Percentiles rank a stretch among this genome's conserved stretches.
Evolutionary conservation across 2,329 filamentous ascomycete genomes (phyloP).

Genomic region (Ambrosiella cleistominuta): DNA sequence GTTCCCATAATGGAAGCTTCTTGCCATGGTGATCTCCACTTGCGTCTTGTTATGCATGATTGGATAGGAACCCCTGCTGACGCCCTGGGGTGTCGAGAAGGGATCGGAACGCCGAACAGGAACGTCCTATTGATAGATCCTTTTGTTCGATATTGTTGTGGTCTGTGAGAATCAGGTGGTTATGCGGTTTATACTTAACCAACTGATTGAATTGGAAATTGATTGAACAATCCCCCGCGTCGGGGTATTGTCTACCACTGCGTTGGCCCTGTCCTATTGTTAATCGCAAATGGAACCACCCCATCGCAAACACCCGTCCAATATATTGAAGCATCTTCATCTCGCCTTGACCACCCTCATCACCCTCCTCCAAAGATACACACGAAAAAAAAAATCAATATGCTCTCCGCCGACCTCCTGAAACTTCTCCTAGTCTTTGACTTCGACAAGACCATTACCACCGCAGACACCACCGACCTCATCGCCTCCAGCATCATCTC

Average conservation of each 20-base stretch:
- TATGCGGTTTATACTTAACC: not conserved
- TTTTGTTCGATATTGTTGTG: not conserved
- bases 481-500: slow-evolving; percentile 28
- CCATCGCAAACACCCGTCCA: not conserved
- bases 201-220: not conserved
- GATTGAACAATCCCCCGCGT: no score
- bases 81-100: not conserved
- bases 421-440: slow-evolving; percentile 32
- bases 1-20: not conserved
- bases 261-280: not conserved
- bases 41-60: not conserved
- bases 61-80: not conserved
- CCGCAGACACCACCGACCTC: slow-evolving; percentile 32
- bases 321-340: slow-evolving; percentile 1
- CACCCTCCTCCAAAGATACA: not conserved
- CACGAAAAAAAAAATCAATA: not conserved
- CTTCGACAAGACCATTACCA: slow-evolving; percentile 43
- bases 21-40: not conserved
- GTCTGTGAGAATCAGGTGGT: not conserved
- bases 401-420: not conserved
- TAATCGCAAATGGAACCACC: not conserved
- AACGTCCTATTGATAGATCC: not conserved
- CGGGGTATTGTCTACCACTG: no score
- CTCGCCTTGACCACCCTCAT: not conserved
- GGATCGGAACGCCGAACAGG: not conserved